phyloP scores from a whole-genome alignment of 2,329 filamentous ascomycete species.

The Aspergillus sp. region DNA sequence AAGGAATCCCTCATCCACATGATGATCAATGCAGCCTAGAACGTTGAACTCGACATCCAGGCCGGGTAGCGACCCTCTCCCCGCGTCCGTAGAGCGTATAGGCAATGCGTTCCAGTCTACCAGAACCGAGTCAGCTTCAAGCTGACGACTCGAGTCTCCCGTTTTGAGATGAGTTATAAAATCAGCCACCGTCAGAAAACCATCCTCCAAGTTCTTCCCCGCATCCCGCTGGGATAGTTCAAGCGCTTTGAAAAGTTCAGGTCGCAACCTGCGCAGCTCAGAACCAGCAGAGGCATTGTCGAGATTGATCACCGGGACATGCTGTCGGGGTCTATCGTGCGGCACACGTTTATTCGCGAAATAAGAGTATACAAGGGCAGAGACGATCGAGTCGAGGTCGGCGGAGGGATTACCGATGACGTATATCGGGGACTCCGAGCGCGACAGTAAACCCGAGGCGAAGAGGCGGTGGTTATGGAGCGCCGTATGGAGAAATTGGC shows the following conservation, averaged over 20 bases:
- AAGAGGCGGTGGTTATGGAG: conserved; percentile 30
- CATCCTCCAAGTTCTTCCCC: conserved; percentile 26
- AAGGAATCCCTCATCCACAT: conserved; percentile 58
- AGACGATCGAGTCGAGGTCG: conserved; percentile 64
- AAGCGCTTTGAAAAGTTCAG: conserved; percentile 59
- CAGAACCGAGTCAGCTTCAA: conserved; percentile 31
- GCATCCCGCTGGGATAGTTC: conserved; percentile 41
- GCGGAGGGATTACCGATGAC: conserved; percentile 47
- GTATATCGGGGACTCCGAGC: conserved; percentile 32
- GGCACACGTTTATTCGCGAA: conserved; percentile 41
- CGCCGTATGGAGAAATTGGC: conserved; percentile 39
- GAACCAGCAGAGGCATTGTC: conserved; percentile 43
- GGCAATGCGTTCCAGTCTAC: conserved; percentile 50
- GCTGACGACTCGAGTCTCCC: conserved; percentile 1
- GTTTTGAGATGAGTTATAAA: conserved; percentile 27
- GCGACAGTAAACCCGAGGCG: conserved; percentile 19
- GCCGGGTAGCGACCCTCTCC: conserved; percentile 48
- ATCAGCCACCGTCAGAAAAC: conserved; percentile 42
- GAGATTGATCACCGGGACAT: conserved; percentile 61
- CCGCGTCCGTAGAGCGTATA: conserved; percentile 44
- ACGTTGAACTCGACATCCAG: conserved; percentile 44
- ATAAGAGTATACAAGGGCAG: conserved; percentile 62
- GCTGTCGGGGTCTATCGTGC: conserved; percentile 35
- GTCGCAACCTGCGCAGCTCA: conserved; percentile 55
- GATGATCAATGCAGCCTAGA: conserved; percentile 61